These are phyloP conservation scores for Leptographium lundbergii DNA, from an alignment of 2,329 filamentous ascomycete species.

Conservation along the genomic window DNA sequence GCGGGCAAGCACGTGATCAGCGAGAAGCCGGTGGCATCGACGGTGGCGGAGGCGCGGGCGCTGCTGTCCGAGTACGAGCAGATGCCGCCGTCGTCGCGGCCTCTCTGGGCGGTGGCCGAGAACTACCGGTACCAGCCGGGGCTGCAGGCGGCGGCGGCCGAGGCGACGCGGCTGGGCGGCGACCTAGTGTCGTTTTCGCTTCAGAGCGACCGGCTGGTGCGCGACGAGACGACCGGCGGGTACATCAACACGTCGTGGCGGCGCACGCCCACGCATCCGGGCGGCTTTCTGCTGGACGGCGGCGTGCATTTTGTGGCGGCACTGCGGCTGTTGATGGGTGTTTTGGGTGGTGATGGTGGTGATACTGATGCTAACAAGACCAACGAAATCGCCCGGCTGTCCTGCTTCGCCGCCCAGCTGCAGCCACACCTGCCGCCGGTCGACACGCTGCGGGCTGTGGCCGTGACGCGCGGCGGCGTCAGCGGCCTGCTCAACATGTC, in stretches of 20 bases:
- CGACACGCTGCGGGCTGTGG: constrained; percentile 51
- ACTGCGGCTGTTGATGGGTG: constrained; percentile 43
- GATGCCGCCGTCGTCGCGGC: constrained; percentile 9
- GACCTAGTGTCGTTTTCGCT: constrained; percentile 21
- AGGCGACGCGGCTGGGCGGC: constrained; percentile 14
- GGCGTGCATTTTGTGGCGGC: constrained; percentile 61
- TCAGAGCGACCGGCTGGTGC: constrained; percentile 30
- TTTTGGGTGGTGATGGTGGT: constrained; percentile 17
- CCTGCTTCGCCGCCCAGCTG: constrained; percentile 41
- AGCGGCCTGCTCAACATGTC: constrained; percentile 16
- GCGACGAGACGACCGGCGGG: constrained; percentile 23
- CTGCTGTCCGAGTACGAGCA: constrained; percentile 18
- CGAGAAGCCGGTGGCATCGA: constrained; percentile 56
- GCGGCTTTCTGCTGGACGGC: constrained; percentile 64
- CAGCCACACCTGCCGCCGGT: constrained; percentile 48
- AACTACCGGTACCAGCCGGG: constrained; percentile 46
- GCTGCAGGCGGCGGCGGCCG: constrained; percentile 12
- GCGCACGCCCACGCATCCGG: constrained; percentile 56
- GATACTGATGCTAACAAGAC: too few species aligned
- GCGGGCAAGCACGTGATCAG: constrained; percentile 59
- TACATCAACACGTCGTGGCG: constrained; percentile 45
- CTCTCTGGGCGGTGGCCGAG: constrained; percentile 53
- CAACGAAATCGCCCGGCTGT: constrained; percentile 20
- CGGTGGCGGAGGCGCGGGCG: constrained; percentile 21
- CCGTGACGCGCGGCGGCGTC: constrained; percentile 15